Conservation (phyloP, 225 moss, liverwort and hornwort genomes). For the Lunularia cruciata region DNA sequence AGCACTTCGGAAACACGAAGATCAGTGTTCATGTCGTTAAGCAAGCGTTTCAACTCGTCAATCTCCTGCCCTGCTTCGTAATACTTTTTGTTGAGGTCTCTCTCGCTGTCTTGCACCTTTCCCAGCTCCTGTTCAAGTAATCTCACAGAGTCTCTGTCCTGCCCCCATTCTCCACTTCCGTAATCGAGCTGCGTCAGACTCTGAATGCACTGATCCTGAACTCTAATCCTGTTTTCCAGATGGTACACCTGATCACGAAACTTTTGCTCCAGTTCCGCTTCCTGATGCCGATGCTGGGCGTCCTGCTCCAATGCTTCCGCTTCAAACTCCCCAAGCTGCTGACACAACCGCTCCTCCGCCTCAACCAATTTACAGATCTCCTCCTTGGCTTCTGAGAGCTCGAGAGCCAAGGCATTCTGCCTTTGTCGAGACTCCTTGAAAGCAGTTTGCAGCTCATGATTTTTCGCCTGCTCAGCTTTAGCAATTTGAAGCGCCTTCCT, state of each 20-base stretch:
- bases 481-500: constrained; percentile 42
- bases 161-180: background rate
- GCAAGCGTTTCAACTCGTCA: background rate
- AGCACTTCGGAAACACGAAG: constrained; percentile 20
- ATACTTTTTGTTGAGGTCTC: background rate
- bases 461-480: constrained; percentile 37
- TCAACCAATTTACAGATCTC: constrained; percentile 27
- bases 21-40: constrained; percentile 16
- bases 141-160: background rate
- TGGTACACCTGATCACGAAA: constrained; percentile 17
- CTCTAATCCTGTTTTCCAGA: constrained; percentile 24
- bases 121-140: constrained; percentile 6
- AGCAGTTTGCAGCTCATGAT: constrained; percentile 22
- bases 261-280: constrained; percentile 17
- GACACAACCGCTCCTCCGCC: constrained; percentile 36
- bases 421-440: constrained; percentile 23
- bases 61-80: constrained; percentile 22
- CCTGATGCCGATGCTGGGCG: background rate
- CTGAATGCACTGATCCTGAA: background rate
- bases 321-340: constrained; percentile 26
- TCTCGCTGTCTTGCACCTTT: background rate
- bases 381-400: constrained; percentile 21
- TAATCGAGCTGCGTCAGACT: background rate
- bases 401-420: background rate
- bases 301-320: constrained; percentile 21